Evolutionary conservation across 495 filamentous ascomycete genomes (phyloP), one percentile per base, ranked within the genome.

Genomic region (Xylaria curta): DNA sequence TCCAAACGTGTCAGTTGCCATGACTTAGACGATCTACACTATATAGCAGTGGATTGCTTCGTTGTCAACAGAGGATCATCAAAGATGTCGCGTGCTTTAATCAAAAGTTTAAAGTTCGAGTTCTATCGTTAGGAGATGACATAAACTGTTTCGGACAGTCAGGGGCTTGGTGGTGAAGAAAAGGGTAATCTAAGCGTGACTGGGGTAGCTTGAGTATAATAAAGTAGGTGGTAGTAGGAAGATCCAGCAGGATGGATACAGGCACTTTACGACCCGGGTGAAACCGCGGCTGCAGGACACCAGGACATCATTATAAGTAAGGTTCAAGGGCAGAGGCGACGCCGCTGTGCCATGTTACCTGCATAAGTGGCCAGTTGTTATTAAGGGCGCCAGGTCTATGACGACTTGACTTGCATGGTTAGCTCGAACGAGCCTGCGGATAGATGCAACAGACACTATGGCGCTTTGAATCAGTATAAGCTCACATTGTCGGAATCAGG

Each of bases 1-100:
- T 65, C 76, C 78, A 44, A 78, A 77, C 0, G 66, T 76, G 33
- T 66, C 51, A 2, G 70, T 70, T 47, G 74, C 70, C 77, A 78
- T 79, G 38, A 19, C 46, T 38, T 58, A 7, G 51, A 59, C 15
- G 24, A 24, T 58, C 15, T 40, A 10, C 2, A 38, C 33, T n/a
- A 56, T 56, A 17, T 28, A 4, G 13, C 7, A 44, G n/a, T 4
- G 8, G 38, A 8, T 8, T 19, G 33, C 13, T 28, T 63, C 31
- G 40, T 51, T 24, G 4, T 28, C 49, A 40, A 56, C 31, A 13
- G 49, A 42, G 3, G 21, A 13, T 47, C 26, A 26, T 46, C 31
- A 7, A 47, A 42, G 28, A 19, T 40, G 28, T 17, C 31, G n/a
- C 9, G 31, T 51, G 28, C 19, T 8, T 38, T 28, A 19, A 13